Percentiles rank a stretch among this genome's conserved stretches.
phyloP scores from a whole-genome alignment of 2,329 filamentous ascomycete species.

The Exophiala spinifera region DNA sequence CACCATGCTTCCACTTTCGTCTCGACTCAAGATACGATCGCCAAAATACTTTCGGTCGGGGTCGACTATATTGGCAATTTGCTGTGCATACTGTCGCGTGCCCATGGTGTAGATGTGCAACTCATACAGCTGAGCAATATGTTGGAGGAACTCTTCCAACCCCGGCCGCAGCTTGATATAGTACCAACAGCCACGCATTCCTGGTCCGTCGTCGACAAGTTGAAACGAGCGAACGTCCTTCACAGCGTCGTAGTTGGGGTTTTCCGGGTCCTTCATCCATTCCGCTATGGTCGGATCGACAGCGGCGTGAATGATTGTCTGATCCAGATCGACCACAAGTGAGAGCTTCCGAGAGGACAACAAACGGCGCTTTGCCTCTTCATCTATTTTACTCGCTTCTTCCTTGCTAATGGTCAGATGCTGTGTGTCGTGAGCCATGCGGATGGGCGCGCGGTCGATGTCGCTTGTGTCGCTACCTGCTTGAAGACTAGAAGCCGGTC shows the following conservation, averaged over 20 bases:
- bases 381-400: constrained; percentile 77
- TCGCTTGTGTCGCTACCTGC: constrained; percentile 23
- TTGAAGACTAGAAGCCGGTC: constrained; percentile 11
- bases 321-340: constrained; percentile 92
- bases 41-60: constrained; percentile 86
- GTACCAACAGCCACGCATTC: constrained; percentile 80
- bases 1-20: constrained; percentile 91
- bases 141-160: constrained; percentile 73
- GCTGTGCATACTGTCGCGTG: constrained; percentile 89
- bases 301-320: constrained; percentile 97
- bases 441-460: constrained; percentile 82
- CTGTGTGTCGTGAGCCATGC: constrained; percentile 90
- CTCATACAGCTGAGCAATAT: constrained; percentile 79
- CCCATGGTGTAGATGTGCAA: constrained; percentile 99
- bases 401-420: constrained; percentile 78
- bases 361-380: constrained; percentile 79
- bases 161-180: constrained; percentile 97
- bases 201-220: constrained; percentile 77
- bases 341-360: constrained; percentile 80
- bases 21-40: constrained; percentile 90
- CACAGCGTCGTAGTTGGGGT: constrained; percentile 87
- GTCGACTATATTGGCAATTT: constrained; percentile 89
- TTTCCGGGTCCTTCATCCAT: constrained; percentile 84
- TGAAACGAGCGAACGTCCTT: constrained; percentile 87
- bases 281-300: constrained; percentile 95